Conservation (phyloP, 129 eudicot species). For the Flaveria brownii region DNA sequence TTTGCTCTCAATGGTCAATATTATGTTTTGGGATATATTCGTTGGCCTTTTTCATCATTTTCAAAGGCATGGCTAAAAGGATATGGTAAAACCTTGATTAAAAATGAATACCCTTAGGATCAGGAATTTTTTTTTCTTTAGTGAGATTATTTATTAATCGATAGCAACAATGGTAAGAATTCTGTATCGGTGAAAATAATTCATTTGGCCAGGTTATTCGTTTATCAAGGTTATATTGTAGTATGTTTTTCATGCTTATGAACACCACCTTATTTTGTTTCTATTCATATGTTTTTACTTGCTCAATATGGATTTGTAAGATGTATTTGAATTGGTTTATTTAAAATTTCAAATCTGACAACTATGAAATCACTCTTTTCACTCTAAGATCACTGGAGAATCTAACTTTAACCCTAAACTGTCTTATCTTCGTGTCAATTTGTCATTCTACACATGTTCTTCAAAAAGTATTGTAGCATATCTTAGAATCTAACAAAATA, state of each 20-base stretch:
- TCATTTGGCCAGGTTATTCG: neutral
- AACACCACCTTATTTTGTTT: neutral
- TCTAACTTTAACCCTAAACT: neutral
- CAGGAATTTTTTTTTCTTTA: neutral
- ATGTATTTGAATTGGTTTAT: neutral
- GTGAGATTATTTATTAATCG: neutral
- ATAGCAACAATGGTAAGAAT: neutral
- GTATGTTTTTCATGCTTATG: neutral
- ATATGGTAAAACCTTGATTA: neutral
- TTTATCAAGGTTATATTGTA: neutral
- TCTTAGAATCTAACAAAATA: neutral
- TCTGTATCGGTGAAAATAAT: neutral
- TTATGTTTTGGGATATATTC: neutral
- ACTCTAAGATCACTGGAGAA: neutral
- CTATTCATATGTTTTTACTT: constrained; percentile 4
- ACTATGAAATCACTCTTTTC: neutral
- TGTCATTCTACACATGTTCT: neutral
- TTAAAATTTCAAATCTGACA: neutral
- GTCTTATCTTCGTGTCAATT: neutral
- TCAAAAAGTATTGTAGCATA: neutral
- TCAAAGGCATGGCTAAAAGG: neutral
- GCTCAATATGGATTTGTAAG: neutral
- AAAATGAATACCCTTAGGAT: neutral
- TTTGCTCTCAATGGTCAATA: neutral
- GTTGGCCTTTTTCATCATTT: neutral